Percentiles rank a stretch among this genome's conserved stretches.
Evolutionary conservation across 1,284 basidiomycete species (phyloP).

Genomic region (Rhizoctonia solani): DNA sequence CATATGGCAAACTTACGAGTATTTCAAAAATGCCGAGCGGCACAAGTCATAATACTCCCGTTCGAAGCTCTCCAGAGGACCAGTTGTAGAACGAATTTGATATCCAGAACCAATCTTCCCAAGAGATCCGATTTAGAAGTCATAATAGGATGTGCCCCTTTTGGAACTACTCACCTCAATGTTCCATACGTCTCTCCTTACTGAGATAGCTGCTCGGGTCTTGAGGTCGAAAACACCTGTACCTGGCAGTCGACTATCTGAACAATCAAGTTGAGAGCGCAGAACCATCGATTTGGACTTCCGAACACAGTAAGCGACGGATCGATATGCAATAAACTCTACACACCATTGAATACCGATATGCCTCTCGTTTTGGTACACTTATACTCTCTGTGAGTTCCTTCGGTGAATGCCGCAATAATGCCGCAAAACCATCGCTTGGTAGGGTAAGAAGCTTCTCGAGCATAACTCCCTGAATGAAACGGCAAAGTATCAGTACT

Average conservation of each 20-base stretch:
- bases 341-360: slow-evolving; percentile 78
- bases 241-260: slow-evolving; percentile 80
- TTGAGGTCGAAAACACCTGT: slow-evolving; percentile 96
- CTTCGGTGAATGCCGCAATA: slow-evolving; percentile 55
- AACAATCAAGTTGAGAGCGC: slow-evolving; percentile 94
- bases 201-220: slow-evolving; percentile 84
- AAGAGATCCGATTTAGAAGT: neutral
- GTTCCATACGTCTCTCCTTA: slow-evolving; percentile 87
- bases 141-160: slow-evolving; percentile 18
- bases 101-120: slow-evolving; percentile 75
- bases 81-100: slow-evolving; percentile 64
- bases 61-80: slow-evolving; percentile 77
- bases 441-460: slow-evolving; percentile 86
- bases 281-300: slow-evolving; percentile 65
- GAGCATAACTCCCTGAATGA: slow-evolving; percentile 78
- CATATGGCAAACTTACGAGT: slow-evolving; percentile 58
- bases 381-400: neutral
- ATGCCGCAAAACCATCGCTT: slow-evolving; percentile 65
- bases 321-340: neutral
- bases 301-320: slow-evolving; percentile 38
- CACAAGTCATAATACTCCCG: slow-evolving; percentile 91
- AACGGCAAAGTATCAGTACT: slow-evolving; percentile 10
- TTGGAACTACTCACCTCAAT: slow-evolving; percentile 59
- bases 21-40: slow-evolving; percentile 93
- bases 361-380: slow-evolving; percentile 62